A percentile compares a stretch with the other conserved stretches of the same genome.
These are phyloP conservation scores for Diaporthe citriasiana DNA, from an alignment of 2,329 filamentous ascomycete species.

Conservation along the genomic window DNA sequence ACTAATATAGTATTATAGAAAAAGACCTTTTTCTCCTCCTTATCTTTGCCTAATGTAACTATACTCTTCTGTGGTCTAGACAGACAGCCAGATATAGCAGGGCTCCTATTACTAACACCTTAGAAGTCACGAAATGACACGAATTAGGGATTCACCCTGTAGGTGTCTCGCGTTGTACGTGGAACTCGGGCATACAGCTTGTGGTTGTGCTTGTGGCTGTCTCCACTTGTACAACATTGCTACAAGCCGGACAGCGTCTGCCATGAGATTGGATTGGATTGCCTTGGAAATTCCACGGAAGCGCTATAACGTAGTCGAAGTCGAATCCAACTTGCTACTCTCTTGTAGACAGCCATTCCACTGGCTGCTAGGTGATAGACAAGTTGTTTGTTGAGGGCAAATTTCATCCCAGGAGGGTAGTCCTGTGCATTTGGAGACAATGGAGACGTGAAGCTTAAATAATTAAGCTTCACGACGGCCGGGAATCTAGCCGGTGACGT, in stretches of 20 bases:
- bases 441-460: slow-evolving; percentile 26
- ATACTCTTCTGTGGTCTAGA: too few species aligned
- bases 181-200: background rate
- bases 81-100: too few species aligned
- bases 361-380: background rate
- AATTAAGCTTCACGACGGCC: slow-evolving; percentile 26
- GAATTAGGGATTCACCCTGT: too few species aligned
- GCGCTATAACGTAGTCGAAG: background rate
- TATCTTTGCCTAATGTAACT: too few species aligned
- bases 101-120: too few species aligned
- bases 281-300: background rate
- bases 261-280: background rate
- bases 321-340: background rate
- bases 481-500: slow-evolving; percentile 21
- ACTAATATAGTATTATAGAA: too few species aligned
- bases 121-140: too few species aligned
- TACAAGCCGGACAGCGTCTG: background rate
- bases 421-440: background rate
- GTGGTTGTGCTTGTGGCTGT: background rate
- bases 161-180: background rate
- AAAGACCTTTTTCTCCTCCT: too few species aligned
- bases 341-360: background rate
- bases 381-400: background rate
- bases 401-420: slow-evolving; percentile 1
- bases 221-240: background rate